Conservation (phyloP, 2,329 filamentous ascomycete species). For the Aciculosporium take region DNA sequence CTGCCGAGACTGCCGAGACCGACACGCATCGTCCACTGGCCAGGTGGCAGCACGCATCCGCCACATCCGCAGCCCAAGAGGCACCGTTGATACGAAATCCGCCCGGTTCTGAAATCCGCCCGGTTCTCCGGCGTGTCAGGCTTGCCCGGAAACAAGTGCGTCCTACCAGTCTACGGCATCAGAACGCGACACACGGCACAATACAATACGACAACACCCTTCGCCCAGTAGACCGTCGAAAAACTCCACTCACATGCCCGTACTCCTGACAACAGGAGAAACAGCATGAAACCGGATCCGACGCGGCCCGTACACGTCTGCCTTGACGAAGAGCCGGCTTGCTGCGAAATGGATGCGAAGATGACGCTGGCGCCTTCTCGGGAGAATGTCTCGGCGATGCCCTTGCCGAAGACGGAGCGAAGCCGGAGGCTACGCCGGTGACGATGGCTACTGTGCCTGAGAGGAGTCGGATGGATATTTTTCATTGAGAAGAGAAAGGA, state of each 20-base stretch:
- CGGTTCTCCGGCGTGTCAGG: constrained; percentile 48
- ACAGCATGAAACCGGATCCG: constrained; percentile 62
- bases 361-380: constrained; percentile 46
- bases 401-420: constrained; percentile 51
- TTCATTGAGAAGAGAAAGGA: too few species aligned
- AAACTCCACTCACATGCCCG: constrained; percentile 35
- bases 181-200: too few species aligned
- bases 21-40: too few species aligned
- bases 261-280: constrained; percentile 53
- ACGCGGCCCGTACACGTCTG: constrained; percentile 49
- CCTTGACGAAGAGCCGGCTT: constrained; percentile 54
- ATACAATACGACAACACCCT: too few species aligned
- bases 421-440: constrained; percentile 45
- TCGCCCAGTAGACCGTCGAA: not conserved
- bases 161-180: constrained; percentile 14
- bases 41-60: constrained; percentile 55
- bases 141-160: constrained; percentile 41
- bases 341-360: constrained; percentile 45
- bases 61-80: constrained; percentile 49
- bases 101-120: constrained; percentile 42
- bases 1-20: too few species aligned
- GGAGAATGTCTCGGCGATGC: constrained; percentile 44
- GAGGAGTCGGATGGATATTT: too few species aligned
- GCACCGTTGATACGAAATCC: constrained; percentile 38
- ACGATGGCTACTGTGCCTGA: constrained; percentile 29